These are phyloP conservation scores for Keithomyces neogunnii DNA, from an alignment of 2,329 filamentous ascomycete genomes.

Conservation along the genomic window DNA sequence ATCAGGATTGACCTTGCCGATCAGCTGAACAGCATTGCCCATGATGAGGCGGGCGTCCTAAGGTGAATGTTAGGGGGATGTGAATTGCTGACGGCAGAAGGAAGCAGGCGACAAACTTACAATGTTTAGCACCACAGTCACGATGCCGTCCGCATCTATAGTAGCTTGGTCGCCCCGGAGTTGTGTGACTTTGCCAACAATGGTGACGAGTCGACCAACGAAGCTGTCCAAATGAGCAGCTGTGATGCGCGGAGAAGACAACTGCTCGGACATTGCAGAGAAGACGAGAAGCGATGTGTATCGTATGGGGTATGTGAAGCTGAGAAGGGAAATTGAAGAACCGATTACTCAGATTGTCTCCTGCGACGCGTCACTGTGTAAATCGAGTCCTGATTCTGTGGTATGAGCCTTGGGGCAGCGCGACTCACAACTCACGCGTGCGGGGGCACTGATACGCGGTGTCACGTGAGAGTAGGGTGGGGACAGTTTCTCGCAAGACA, in stretches of 20 bases:
- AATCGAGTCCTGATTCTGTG: too few species aligned
- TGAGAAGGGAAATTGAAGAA: too few species aligned
- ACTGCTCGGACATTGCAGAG: constrained; percentile 54
- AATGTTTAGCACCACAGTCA: constrained; percentile 66
- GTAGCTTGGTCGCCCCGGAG: constrained; percentile 73
- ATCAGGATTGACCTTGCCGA: constrained; percentile 72
- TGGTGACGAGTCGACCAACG: constrained; percentile 65
- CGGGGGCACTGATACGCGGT: too few species aligned
- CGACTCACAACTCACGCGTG: too few species aligned
- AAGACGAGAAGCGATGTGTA: neutral
- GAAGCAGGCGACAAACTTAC: constrained; percentile 34
- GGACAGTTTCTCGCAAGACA: too few species aligned
- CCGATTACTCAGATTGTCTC: too few species aligned
- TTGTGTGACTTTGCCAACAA: constrained; percentile 78
- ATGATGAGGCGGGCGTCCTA: constrained; percentile 64
- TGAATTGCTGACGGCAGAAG: neutral
- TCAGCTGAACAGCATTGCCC: constrained; percentile 65
- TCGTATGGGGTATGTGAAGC: too few species aligned
- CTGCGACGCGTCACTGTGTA: too few species aligned
- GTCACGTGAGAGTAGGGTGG: too few species aligned
- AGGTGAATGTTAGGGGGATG: neutral
- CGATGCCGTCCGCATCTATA: constrained; percentile 70
- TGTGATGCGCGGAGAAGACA: constrained; percentile 71
- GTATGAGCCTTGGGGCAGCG: too few species aligned
- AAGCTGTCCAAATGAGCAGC: constrained; percentile 72